phyloP scores from a whole-genome alignment of 768 basidiomycete species.

The Psilocybe azurescens region DNA sequence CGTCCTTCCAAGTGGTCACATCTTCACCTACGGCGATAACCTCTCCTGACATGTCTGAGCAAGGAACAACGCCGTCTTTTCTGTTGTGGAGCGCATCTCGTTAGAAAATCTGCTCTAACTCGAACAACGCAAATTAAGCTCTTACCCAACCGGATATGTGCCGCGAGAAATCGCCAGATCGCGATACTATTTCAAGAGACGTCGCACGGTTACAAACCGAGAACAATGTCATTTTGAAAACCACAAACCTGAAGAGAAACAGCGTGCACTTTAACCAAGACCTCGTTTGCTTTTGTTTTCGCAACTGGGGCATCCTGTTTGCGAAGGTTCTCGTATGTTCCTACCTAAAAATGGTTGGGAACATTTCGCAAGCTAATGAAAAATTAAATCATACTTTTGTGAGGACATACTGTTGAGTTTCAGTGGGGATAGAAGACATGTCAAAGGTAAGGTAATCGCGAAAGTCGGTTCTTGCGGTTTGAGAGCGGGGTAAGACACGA shows the following conservation, averaged over 20 bases:
- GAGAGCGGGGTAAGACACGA: neutral
- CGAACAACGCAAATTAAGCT: neutral
- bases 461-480: neutral
- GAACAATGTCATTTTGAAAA: neutral
- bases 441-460: neutral
- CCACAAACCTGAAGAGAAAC: conserved; percentile 55
- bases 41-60: conserved; percentile 64
- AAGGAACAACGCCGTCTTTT: conserved; percentile 36
- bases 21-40: conserved; percentile 51
- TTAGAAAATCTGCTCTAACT: neutral
- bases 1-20: conserved; percentile 52
- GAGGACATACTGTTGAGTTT: conserved; percentile 25
- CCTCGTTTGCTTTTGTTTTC: conserved; percentile 49
- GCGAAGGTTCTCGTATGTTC: conserved; percentile 26
- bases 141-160: conserved; percentile 40
- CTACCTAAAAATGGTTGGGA: conserved; percentile 18
- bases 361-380: neutral
- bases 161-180: conserved; percentile 50
- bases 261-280: conserved; percentile 59
- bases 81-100: conserved; percentile 3
- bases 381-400: conserved; percentile 14
- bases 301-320: conserved; percentile 31
- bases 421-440: conserved; percentile 15
- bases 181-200: conserved; percentile 43
- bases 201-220: neutral